These are phyloP conservation scores for Alternaria conjuncta DNA, from an alignment of 2,329 filamentous ascomycete genomes.

Conservation along the genomic window DNA sequence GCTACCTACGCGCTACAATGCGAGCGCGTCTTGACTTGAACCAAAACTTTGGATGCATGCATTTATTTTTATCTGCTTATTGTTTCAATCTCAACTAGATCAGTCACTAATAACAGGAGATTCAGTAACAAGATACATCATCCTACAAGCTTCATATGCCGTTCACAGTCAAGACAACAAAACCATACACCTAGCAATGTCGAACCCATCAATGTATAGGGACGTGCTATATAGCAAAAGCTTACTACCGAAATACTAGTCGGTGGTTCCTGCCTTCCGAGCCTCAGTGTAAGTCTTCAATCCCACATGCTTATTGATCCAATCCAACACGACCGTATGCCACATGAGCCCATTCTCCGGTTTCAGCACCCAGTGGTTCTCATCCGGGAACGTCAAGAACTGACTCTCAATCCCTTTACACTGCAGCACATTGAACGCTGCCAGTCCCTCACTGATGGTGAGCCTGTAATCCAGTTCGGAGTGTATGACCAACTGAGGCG, in stretches of 20 bases:
- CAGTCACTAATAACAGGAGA: not conserved
- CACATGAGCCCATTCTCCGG: slow-evolving; percentile 90
- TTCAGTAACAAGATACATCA: not conserved
- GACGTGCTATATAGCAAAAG: not conserved
- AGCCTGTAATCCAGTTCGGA: slow-evolving; percentile 89
- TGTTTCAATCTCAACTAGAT: not conserved
- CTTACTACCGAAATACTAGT: not conserved
- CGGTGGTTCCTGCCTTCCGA: slow-evolving; percentile 8
- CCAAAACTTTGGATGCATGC: not conserved
- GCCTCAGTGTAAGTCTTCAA: slow-evolving; percentile 52
- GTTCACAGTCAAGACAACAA: not conserved
- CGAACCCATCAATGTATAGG: not conserved
- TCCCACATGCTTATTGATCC: slow-evolving; percentile 69
- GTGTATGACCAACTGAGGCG: slow-evolving; percentile 89
- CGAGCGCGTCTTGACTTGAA: not conserved
- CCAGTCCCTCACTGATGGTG: slow-evolving; percentile 81
- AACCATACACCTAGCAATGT: not conserved
- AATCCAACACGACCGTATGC: slow-evolving; percentile 84
- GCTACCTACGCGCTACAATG: not conserved
- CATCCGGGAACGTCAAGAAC: slow-evolving; percentile 81
- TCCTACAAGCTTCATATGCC: not conserved
- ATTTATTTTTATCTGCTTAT: not conserved
- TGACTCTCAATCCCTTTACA: slow-evolving; percentile 75
- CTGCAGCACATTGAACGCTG: slow-evolving; percentile 87
- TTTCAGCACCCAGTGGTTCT: slow-evolving; percentile 85